Conservation (phyloP, 768 basidiomycete species). For the Asterophora lycoperdoides region DNA sequence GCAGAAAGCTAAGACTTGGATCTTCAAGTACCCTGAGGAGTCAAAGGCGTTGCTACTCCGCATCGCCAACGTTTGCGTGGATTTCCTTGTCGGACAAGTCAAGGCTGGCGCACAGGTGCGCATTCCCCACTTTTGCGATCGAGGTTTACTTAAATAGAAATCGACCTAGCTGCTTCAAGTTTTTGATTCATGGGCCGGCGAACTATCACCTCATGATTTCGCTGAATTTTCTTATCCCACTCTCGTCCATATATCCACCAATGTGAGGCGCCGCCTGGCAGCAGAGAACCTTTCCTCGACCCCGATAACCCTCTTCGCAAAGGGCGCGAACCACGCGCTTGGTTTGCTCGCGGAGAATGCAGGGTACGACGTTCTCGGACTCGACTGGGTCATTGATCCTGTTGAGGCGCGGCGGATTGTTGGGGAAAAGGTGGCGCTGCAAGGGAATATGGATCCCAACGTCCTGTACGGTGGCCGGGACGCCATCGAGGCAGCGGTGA, state of each 20-base stretch:
- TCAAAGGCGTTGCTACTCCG: constrained; percentile 70
- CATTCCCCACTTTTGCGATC: neutral
- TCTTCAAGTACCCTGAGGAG: constrained; percentile 85
- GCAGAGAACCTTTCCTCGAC: constrained; percentile 50
- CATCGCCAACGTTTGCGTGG: constrained; percentile 87
- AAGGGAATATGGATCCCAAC: constrained; percentile 92
- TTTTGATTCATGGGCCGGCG: constrained; percentile 96
- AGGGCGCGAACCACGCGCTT: constrained; percentile 82
- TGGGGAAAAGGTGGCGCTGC: constrained; percentile 62
- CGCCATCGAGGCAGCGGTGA: constrained; percentile 83
- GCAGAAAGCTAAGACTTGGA: constrained; percentile 90
- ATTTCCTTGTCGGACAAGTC: constrained; percentile 89
- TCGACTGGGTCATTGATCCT: constrained; percentile 91
- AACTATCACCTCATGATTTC: constrained; percentile 88
- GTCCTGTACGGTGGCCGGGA: constrained; percentile 81
- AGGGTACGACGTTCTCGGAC: constrained; percentile 84
- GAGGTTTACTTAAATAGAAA: neutral
- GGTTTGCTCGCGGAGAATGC: constrained; percentile 50
- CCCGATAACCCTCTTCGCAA: constrained; percentile 92
- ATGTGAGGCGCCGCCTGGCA: constrained; percentile 58
- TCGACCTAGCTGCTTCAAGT: constrained; percentile 82
- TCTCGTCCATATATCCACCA: constrained; percentile 63
- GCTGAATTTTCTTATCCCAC: constrained; percentile 77
- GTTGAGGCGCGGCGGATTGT: constrained; percentile 61
- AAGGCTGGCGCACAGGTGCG: constrained; percentile 93